phyloP scores from a whole-genome alignment of 345 rosid species.

The Alliaria petiolata region DNA sequence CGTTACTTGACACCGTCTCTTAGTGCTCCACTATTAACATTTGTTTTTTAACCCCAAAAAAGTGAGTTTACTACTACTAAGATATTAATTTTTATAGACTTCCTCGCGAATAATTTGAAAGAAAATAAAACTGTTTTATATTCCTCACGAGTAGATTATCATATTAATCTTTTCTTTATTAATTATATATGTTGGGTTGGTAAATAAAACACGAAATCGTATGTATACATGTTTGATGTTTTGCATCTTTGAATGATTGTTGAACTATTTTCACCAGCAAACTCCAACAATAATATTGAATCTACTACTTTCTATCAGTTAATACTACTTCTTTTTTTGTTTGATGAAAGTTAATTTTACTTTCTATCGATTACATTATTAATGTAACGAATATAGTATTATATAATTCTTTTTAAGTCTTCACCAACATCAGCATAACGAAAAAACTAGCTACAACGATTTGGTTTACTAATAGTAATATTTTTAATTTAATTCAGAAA shows the following conservation, averaged over 20 bases:
- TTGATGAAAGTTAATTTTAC: not conserved
- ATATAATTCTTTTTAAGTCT: not conserved
- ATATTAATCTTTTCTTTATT: too few species aligned
- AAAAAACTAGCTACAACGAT: not conserved
- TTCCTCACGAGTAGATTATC: too few species aligned
- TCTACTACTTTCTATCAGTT: not conserved
- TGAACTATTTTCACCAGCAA: slow-evolving; percentile 2
- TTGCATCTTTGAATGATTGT: too few species aligned
- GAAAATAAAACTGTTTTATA: not conserved
- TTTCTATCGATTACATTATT: not conserved
- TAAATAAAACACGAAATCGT: slow-evolving; percentile 7
- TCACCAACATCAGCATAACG: slow-evolving; percentile 9
- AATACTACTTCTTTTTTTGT: too few species aligned
- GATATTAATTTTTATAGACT: not conserved
- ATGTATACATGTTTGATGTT: too few species aligned
- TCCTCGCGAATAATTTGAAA: not conserved
- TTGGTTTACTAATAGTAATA: slow-evolving; percentile 19
- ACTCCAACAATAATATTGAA: not conserved
- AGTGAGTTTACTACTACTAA: not conserved
- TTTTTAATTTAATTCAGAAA: not conserved
- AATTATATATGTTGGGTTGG: not conserved
- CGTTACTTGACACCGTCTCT: slow-evolving; percentile 44
- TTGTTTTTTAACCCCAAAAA: not conserved
- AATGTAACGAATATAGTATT: too few species aligned
- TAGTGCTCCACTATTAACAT: slow-evolving; percentile 18